phyloP scores from a whole-genome alignment of 2,329 filamentous ascomycete species.

The Sclerotinia subarctica region DNA sequence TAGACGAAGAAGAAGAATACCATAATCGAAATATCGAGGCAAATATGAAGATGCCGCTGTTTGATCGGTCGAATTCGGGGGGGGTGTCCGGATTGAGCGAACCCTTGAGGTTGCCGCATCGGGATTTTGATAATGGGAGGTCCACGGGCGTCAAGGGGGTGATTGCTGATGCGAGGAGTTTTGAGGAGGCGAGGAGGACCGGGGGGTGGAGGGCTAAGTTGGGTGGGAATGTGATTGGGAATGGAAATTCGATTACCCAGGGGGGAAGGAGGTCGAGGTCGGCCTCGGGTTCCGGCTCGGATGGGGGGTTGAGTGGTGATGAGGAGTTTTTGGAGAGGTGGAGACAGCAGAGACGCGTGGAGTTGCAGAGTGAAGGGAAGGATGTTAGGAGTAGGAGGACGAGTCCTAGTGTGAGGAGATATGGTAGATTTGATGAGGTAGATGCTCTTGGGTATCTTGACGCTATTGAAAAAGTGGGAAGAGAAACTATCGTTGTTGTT shows the following conservation, averaged over 20 bases:
- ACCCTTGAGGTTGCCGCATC: slow-evolving; percentile 57
- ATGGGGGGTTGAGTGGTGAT: slow-evolving; percentile 47
- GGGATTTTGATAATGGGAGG: slow-evolving; percentile 62
- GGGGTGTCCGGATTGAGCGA: slow-evolving; percentile 21
- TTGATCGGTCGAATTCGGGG: slow-evolving; percentile 42
- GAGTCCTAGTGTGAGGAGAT: slow-evolving; percentile 74
- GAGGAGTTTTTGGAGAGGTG: slow-evolving; percentile 87
- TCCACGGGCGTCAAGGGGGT: slow-evolving; percentile 84
- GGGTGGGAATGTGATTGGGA: slow-evolving; percentile 43
- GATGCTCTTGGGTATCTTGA: slow-evolving; percentile 93
- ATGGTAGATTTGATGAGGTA: slow-evolving; percentile 76
- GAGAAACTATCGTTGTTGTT: slow-evolving; percentile 83
- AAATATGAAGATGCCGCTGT: slow-evolving; percentile 62
- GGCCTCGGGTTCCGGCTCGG: slow-evolving; percentile 26
- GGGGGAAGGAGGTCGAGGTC: slow-evolving; percentile 31
- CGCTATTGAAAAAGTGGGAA: slow-evolving; percentile 83
- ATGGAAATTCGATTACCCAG: slow-evolving; percentile 24
- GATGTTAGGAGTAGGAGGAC: slow-evolving; percentile 62
- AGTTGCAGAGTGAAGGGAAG: slow-evolving; percentile 65
- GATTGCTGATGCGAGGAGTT: slow-evolving; percentile 78
- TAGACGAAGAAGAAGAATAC: slow-evolving; percentile 46
- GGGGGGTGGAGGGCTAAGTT: slow-evolving; percentile 39
- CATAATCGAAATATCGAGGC: slow-evolving; percentile 51
- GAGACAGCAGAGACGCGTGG: slow-evolving; percentile 74
- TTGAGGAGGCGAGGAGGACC: slow-evolving; percentile 60